These are phyloP conservation scores for Aureobasidium sp. DNA, from an alignment of 2,329 filamentous ascomycete genomes.

Conservation along the genomic window DNA sequence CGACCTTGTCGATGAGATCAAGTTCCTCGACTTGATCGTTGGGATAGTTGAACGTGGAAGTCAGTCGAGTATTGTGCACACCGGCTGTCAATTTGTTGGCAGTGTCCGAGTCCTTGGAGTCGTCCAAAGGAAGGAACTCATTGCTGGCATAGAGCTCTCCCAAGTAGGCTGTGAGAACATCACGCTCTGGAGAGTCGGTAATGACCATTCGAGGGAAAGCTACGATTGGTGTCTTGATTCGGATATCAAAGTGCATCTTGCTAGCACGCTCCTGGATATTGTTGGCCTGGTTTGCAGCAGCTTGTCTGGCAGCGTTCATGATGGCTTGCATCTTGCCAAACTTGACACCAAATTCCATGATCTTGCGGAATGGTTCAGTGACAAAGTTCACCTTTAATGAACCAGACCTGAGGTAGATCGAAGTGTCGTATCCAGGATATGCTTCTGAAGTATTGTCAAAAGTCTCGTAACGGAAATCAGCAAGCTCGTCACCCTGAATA, in stretches of 20 bases:
- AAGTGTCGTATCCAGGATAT: slow-evolving; percentile 93
- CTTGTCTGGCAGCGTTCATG: slow-evolving; percentile 93
- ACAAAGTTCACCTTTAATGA: slow-evolving; percentile 97
- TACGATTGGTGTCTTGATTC: slow-evolving; percentile 91
- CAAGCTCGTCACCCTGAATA: slow-evolving; percentile 90
- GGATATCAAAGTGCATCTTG: slow-evolving; percentile 87
- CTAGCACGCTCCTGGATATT: slow-evolving; percentile 86
- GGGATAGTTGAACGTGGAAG: slow-evolving; percentile 78
- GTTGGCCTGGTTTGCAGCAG: slow-evolving; percentile 85
- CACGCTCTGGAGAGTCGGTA: slow-evolving; percentile 62
- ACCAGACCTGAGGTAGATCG: slow-evolving; percentile 81
- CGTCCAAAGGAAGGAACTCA: slow-evolving; percentile 77
- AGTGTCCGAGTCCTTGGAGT: slow-evolving; percentile 62
- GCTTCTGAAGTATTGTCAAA: slow-evolving; percentile 69
- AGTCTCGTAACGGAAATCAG: slow-evolving; percentile 95
- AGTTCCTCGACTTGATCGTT: slow-evolving; percentile 71
- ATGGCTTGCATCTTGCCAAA: slow-evolving; percentile 99
- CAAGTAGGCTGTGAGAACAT: slow-evolving; percentile 84
- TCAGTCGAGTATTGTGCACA: slow-evolving; percentile 85
- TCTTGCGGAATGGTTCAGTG: slow-evolving; percentile 95
- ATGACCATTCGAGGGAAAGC: slow-evolving; percentile 79
- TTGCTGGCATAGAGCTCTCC: slow-evolving; percentile 98
- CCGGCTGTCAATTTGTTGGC: slow-evolving; percentile 88
- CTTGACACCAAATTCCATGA: slow-evolving; percentile 95
- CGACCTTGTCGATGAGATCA: slow-evolving; percentile 95